Conservation (phyloP, 2,329 filamentous ascomycete species). For the Phaeosphaeriaceae sp. region DNA sequence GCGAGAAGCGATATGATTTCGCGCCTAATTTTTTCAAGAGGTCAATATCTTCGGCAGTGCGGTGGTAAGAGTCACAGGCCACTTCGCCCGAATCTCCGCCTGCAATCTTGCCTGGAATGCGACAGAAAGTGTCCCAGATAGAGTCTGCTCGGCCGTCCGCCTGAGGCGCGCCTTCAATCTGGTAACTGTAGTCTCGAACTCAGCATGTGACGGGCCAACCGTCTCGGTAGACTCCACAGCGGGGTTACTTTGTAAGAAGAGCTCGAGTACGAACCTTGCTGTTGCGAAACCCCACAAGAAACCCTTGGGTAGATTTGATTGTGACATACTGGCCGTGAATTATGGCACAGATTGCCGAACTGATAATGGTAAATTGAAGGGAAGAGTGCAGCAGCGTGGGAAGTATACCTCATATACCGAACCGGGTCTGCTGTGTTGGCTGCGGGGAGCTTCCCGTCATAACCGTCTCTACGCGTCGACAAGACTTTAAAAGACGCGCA, state of each 20-base stretch:
- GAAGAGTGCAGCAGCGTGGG: conserved; percentile 20
- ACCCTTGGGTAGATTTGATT: conserved; percentile 47
- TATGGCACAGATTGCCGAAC: conserved; percentile 10
- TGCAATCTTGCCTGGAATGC: conserved; percentile 81
- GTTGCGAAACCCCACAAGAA: conserved; percentile 53
- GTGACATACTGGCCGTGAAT: conserved; percentile 35
- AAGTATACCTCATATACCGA: conserved; percentile 42
- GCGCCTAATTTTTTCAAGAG: conserved; percentile 78
- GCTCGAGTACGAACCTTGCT: conserved; percentile 44
- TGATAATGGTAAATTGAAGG: conserved; percentile 10
- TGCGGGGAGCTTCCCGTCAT: conserved; percentile 47
- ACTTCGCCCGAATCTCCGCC: conserved; percentile 76
- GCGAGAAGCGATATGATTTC: conserved; percentile 81
- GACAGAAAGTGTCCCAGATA: conserved; percentile 92
- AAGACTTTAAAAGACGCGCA: conserved; percentile 31
- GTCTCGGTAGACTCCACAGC: conserved; percentile 19
- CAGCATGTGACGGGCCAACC: conserved; percentile 21
- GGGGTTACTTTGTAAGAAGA: conserved; percentile 29
- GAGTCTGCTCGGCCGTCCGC: conserved; percentile 81
- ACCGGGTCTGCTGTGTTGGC: conserved; percentile 31
- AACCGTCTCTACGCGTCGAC: conserved; percentile 43
- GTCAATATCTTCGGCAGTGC: conserved; percentile 76
- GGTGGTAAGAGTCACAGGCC: conserved; percentile 88
- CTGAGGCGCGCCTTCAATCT: conserved; percentile 79
- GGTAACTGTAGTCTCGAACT: conserved; percentile 68